These are phyloP conservation scores for Fistulifera pelliculosa DNA, from an alignment of 108 stramenopile genomes.

Conservation along the genomic window DNA sequence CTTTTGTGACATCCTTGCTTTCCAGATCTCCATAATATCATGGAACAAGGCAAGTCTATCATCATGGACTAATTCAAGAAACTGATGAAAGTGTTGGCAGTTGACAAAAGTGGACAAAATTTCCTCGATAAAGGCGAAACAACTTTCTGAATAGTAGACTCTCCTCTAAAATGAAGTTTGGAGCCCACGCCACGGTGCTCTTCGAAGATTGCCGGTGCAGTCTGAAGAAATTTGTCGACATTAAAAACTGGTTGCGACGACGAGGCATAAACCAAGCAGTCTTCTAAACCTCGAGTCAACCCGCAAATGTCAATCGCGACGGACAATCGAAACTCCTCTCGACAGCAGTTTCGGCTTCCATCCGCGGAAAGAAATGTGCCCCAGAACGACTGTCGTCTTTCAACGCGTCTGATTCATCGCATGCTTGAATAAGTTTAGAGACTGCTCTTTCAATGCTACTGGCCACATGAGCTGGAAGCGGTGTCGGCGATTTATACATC, in stretches of 20 bases:
- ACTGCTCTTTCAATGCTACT: constrained; percentile 67
- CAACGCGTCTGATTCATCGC: constrained; percentile 51
- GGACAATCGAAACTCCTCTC: constrained; percentile 75
- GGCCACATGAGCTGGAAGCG: constrained; percentile 68
- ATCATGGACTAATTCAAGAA: constrained; percentile 52
- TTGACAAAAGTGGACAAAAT: constrained; percentile 75
- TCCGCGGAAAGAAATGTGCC: constrained; percentile 41
- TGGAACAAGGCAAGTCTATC: constrained; percentile 64
- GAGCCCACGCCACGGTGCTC: constrained; percentile 27
- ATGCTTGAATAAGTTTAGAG: constrained; percentile 54
- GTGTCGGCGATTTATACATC: constrained; percentile 38
- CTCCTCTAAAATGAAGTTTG: neutral
- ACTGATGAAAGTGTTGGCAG: constrained; percentile 76
- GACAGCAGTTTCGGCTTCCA: constrained; percentile 67
- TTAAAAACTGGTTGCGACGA: constrained; percentile 76
- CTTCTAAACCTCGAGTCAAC: constrained; percentile 73
- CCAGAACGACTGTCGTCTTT: constrained; percentile 30
- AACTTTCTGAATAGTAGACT: constrained; percentile 17
- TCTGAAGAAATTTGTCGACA: constrained; percentile 71
- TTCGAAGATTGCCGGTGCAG: constrained; percentile 70
- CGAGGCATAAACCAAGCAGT: constrained; percentile 62
- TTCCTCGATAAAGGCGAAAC: constrained; percentile 67
- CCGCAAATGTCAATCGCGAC: constrained; percentile 76
- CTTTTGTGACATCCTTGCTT: constrained; percentile 6
- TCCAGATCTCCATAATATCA: constrained; percentile 67